phyloP scores from a whole-genome alignment of 2,329 filamentous ascomycete species.

The Chaetomium sp. region DNA sequence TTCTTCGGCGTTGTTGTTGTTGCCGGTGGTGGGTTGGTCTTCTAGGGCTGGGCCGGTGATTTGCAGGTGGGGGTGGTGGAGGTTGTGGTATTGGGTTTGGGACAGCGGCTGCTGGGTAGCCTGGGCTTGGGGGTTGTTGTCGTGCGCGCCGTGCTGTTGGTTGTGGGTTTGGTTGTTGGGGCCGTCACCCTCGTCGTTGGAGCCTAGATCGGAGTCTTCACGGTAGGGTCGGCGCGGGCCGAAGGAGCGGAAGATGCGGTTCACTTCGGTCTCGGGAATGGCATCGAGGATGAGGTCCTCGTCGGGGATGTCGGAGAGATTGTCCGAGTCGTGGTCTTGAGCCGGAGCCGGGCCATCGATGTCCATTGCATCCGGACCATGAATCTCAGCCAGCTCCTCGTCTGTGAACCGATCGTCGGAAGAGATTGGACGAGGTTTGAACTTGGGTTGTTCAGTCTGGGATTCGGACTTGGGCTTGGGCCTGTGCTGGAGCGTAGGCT shows the following conservation, averaged over 20 bases:
- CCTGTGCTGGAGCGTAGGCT: too few relatives aligned
- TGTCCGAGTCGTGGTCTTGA: background rate
- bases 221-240: background rate
- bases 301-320: constrained; percentile 9
- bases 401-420: too few relatives aligned
- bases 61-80: background rate
- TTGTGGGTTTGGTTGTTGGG: background rate
- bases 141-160: background rate
- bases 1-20: background rate
- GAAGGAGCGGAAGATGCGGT: background rate
- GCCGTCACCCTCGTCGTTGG: constrained; percentile 1
- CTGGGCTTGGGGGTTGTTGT: too few relatives aligned
- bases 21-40: background rate
- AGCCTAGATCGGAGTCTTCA: constrained; percentile 21
- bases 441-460: too few relatives aligned
- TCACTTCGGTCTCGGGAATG: constrained; percentile 4
- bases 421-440: too few relatives aligned
- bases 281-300: constrained; percentile 10
- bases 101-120: too few relatives aligned
- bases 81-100: background rate
- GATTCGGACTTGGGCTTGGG: too few relatives aligned
- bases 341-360: background rate
- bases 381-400: too few relatives aligned
- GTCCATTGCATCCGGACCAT: too few relatives aligned
- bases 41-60: background rate